Conservation (phyloP, 139 green algal species). For the Coccomyxa sp. region DNA sequence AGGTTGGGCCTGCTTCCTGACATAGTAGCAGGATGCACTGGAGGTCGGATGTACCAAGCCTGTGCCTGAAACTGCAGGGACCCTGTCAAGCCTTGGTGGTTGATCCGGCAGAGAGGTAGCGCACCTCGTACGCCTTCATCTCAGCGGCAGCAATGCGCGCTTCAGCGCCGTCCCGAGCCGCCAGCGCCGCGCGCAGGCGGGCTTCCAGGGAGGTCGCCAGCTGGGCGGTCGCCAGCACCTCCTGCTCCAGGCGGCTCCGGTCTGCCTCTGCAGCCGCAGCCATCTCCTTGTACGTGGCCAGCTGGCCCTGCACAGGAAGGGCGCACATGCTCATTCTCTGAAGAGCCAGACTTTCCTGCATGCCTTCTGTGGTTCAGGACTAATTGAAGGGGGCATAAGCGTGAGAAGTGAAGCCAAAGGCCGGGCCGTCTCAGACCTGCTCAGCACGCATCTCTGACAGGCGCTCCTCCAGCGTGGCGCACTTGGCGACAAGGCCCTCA, state of each 20-base stretch:
- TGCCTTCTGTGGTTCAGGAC: too few relatives aligned
- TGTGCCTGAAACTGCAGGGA: too few relatives aligned
- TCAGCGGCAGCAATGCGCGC: conserved; percentile 16
- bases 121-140: conserved; percentile 19
- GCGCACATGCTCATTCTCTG: too few relatives aligned
- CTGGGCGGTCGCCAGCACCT: conserved; percentile 41
- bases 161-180: conserved; percentile 15
- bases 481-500: neutral
- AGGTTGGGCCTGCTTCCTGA: too few relatives aligned
- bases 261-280: conserved; percentile 30
- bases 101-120: neutral
- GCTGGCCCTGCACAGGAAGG: conserved; percentile 13
- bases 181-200: conserved; percentile 22
- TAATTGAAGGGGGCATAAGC: too few relatives aligned
- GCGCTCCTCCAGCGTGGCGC: conserved; percentile 2
- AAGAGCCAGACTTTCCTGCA: too few relatives aligned
- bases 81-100: too few relatives aligned
- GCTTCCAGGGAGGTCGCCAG: conserved; percentile 43
- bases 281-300: conserved; percentile 48
- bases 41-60: too few relatives aligned
- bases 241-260: conserved; percentile 34
- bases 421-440: neutral
- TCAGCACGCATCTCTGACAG: conserved; percentile 2
- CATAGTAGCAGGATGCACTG: too few relatives aligned
- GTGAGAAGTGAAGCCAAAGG: too few relatives aligned